These are phyloP conservation scores for Amphichorda felina DNA, from an alignment of 2,329 filamentous ascomycete species.

Conservation along the genomic window DNA sequence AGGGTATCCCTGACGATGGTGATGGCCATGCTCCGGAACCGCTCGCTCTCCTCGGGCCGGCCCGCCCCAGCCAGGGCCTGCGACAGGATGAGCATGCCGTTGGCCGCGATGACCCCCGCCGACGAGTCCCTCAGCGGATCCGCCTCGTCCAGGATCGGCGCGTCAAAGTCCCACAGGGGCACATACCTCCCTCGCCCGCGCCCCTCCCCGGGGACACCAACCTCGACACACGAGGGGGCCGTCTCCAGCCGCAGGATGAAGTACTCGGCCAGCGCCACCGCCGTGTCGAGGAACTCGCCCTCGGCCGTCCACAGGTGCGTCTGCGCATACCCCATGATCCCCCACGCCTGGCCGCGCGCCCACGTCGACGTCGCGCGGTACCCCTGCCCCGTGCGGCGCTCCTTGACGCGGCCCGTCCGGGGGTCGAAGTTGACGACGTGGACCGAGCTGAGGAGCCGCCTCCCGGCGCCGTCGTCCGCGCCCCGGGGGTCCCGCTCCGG, in stretches of 20 bases:
- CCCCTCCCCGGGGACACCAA: conserved; percentile 30
- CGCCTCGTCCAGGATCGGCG: conserved; percentile 19
- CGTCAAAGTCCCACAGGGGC: conserved; percentile 32
- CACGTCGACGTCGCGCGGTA: conserved; percentile 31
- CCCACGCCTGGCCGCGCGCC: conserved; percentile 37
- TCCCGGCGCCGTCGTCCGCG: background rate
- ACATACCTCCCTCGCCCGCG: conserved; percentile 9
- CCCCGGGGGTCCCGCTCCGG: conserved; percentile 9
- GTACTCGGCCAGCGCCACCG: conserved; percentile 31
- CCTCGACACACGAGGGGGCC: conserved; percentile 1
- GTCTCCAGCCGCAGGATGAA: conserved; percentile 27
- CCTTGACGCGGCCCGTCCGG: conserved; percentile 21
- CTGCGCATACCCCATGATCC: conserved; percentile 34
- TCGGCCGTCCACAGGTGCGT: conserved; percentile 34
- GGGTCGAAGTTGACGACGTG: conserved; percentile 35
- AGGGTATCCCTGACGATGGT: conserved; percentile 17
- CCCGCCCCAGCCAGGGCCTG: conserved; percentile 3
- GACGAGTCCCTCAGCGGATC: conserved; percentile 21
- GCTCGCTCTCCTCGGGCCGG: conserved; percentile 9
- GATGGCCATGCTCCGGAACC: conserved; percentile 15
- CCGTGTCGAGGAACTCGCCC: conserved; percentile 24
- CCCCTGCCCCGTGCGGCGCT: conserved; percentile 32
- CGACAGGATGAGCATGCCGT: conserved; percentile 26
- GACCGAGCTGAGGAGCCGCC: conserved; percentile 19
- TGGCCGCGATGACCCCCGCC: conserved; percentile 26